Percentiles rank a stretch among this genome's conserved stretches.
Conservation (phyloP, 495 filamentous ascomycete species). For the Penicillium riverlandense region DNA sequence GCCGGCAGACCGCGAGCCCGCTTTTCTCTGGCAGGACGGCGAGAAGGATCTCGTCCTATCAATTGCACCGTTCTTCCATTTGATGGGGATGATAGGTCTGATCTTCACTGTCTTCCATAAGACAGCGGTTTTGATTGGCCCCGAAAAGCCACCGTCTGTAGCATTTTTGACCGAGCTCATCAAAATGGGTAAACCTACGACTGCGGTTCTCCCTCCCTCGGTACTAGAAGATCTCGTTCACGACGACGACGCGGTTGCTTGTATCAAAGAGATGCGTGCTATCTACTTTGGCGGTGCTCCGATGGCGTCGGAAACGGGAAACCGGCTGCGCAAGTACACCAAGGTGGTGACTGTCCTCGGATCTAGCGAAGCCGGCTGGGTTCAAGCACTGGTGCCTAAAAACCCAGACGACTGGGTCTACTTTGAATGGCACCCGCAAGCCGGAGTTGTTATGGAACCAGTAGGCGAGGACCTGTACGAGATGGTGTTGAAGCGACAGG, state of each 20-base stretch:
- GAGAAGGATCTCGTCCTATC: conserved; percentile 10
- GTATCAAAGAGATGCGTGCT: conserved; percentile 4
- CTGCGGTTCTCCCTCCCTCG: conserved; percentile 14
- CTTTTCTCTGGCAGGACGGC: conserved; percentile 8
- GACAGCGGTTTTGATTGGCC: conserved; percentile 9
- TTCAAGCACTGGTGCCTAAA: conserved; percentile 23
- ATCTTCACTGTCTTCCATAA: conserved; percentile 7
- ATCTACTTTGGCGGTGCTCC: conserved; percentile 19
- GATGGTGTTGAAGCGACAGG: conserved; percentile 16
- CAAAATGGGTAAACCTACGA: conserved; percentile 6
- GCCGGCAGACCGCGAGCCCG: conserved; percentile 9
- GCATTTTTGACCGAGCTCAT: conserved; percentile 14
- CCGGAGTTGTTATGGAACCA: conserved; percentile 34
- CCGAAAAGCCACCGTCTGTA: conserved; percentile 19
- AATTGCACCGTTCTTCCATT: conserved; percentile 18
- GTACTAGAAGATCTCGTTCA: conserved; percentile 23
- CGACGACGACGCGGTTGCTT: conserved; percentile 8
- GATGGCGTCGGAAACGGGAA: conserved; percentile 8
- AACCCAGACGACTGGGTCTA: conserved; percentile 41
- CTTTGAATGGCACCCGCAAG: conserved; percentile 40
- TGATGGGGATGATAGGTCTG: conserved; percentile 16
- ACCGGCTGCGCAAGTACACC: conserved; percentile 7
- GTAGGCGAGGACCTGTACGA: conserved; percentile 40
- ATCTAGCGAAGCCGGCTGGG: conserved; percentile 11
- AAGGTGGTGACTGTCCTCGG: conserved; percentile 10